Evolutionary conservation across 176 grass and related monocot species (phyloP), one percentile per base, ranked within the genome.

Genomic region (Paspalum vaginatum): DNA sequence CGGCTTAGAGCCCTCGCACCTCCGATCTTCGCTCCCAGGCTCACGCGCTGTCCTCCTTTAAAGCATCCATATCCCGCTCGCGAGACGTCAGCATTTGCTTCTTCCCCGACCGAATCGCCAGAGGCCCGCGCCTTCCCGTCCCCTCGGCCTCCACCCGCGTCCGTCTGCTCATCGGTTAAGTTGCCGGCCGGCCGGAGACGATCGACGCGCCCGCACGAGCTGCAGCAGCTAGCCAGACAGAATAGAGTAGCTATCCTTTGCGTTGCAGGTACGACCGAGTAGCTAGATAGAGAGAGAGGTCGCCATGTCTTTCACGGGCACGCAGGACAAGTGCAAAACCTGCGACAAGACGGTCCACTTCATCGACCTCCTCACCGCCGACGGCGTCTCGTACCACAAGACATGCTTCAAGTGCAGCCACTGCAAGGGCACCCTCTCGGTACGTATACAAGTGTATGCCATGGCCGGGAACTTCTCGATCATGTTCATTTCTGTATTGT

Each of bases 351-450:
- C 78, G 0, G 91, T 93, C 32, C 91, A 93, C 73, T 88, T 93
- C 85, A 93, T 93, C 48, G 91, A 93, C 50, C 91, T 93, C 64
- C 54, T 93, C 38, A 88, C 88, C 4, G 91, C 91, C 4, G 91
- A 93, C 26, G 84, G 80, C 10, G 75, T 80, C 67, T 52, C 86
- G 0, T 94, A 94, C 82, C 82, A 95, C 74, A 95, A 90, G 87
- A 91, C 86, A 51, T 95, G 93, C 87, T 95, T 95, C 90, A 95
- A 95, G 75, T 95, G 93, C 81, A 89, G 59, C 80, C 89, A 94
- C 85, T 91, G 92, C 88, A 94, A 94, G 82, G 95, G 95, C 45
- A 90, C 69, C 18, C 95, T 98, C 44, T 94, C 92, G 55, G 95
- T 98, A 83, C 27, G 74, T 51, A n/a, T n/a, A 20, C 20, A 9